A percentile compares a stretch with the other conserved stretches of the same genome.
These are phyloP conservation scores for Haplosporangium sp. DNA, from an alignment of 371 early-diverging fungal genomes.

Conservation along the genomic window DNA sequence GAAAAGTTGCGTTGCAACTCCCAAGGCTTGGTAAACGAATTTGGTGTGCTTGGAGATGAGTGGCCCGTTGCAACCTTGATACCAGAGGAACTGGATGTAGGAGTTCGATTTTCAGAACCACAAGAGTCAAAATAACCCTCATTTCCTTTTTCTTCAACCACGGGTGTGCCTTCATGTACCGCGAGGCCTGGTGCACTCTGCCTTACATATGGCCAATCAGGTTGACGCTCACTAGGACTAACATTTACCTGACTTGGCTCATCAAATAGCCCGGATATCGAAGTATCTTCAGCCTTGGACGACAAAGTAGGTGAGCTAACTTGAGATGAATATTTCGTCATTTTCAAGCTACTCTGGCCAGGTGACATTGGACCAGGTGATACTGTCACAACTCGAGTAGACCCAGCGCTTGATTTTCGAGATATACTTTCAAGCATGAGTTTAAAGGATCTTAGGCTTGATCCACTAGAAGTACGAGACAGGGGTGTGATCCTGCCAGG, in stretches of 20 bases:
- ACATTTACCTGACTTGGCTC: constrained; percentile 9
- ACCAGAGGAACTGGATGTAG: constrained; percentile 10
- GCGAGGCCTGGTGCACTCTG: constrained; percentile 7
- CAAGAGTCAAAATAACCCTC: constrained; percentile 8
- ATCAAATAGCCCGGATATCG: not conserved
- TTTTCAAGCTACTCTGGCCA: not conserved
- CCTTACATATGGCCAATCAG: not conserved
- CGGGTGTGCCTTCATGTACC: constrained; percentile 14
- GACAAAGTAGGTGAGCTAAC: constrained; percentile 9
- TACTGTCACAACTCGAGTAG: constrained; percentile 27
- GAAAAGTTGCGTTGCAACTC: constrained; percentile 10
- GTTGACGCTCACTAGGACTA: not conserved
- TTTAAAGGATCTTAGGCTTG: constrained; percentile 31
- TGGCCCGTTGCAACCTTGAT: not conserved
- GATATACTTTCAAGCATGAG: constrained; percentile 17
- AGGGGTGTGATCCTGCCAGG: constrained; percentile 5
- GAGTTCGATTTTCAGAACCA: constrained; percentile 1
- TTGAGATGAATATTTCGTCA: not conserved
- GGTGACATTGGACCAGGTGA: constrained; percentile 39
- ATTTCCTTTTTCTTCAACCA: constrained; percentile 13
- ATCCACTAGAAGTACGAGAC: constrained; percentile 41
- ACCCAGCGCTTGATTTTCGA: constrained; percentile 40
- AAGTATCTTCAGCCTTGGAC: not conserved
- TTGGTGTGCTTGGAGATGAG: constrained; percentile 11
- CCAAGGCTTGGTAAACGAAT: constrained; percentile 19